Evolutionary conservation across 225 moss, liverwort and hornwort species (phyloP).

Genomic region (Anthoceros angustus): DNA sequence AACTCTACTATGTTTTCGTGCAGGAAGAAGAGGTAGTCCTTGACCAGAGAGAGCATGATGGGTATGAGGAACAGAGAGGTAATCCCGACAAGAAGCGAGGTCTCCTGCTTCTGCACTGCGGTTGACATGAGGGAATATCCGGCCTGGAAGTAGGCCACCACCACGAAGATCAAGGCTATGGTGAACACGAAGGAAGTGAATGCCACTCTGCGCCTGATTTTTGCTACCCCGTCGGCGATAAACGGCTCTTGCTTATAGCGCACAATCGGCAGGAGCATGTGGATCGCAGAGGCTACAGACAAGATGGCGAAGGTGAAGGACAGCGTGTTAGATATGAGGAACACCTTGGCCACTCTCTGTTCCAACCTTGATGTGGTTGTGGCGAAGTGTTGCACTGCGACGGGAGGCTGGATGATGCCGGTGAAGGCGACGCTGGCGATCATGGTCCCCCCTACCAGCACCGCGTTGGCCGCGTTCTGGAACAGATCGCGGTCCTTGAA

Average conservation of each 20-base stretch:
- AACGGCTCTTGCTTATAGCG: not conserved
- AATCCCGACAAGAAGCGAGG: too few species aligned
- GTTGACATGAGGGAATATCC: too few species aligned
- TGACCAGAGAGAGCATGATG: too few species aligned
- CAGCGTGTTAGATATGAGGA: not conserved
- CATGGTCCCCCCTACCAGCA: not conserved
- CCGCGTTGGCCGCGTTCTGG: not conserved
- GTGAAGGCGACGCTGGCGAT: not conserved
- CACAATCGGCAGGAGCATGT: not conserved
- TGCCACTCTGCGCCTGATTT: not conserved
- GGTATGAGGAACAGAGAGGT: too few species aligned
- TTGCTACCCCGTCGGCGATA: not conserved
- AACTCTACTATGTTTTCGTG: too few species aligned
- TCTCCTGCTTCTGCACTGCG: too few species aligned
- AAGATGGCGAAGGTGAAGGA: not conserved
- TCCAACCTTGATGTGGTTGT: too few species aligned
- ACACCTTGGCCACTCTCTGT: not conserved
- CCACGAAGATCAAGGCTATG: not conserved
- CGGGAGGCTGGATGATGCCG: not conserved
- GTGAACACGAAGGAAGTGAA: not conserved
- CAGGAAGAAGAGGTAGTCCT: too few species aligned
- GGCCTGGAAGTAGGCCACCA: too few species aligned
- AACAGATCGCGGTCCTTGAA: not conserved
- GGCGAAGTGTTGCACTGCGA: not conserved
- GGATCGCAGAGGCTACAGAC: not conserved